These are phyloP conservation scores for Cornus suecica DNA, from an alignment of 148 eudicot species.

Conservation along the genomic window DNA sequence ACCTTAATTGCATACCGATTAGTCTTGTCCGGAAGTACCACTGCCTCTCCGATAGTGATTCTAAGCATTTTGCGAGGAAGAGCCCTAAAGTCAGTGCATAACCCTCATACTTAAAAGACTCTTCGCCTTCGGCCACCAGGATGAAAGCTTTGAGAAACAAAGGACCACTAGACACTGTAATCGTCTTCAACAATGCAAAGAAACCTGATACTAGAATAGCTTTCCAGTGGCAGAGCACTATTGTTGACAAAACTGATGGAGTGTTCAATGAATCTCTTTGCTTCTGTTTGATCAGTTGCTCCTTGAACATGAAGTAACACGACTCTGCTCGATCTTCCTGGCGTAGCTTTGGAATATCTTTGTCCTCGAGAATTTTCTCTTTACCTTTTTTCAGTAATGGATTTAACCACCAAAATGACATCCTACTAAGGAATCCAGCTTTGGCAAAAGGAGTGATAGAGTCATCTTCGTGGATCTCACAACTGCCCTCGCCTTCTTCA, in stretches of 20 bases:
- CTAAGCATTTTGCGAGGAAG: constrained; percentile 38
- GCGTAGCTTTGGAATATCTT: constrained; percentile 45
- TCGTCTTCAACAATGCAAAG: constrained; percentile 42
- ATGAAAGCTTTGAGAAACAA: constrained; percentile 45
- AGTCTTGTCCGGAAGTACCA: constrained; percentile 45
- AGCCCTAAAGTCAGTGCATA: constrained; percentile 29
- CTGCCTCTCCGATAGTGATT: constrained; percentile 50
- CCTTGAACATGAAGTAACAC: constrained; percentile 36
- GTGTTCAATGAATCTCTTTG: neutral
- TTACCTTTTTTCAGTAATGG: constrained; percentile 52
- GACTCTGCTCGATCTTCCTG: constrained; percentile 35
- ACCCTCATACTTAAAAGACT: constrained; percentile 32
- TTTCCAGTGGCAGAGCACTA: constrained; percentile 39
- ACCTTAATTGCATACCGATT: constrained; percentile 50
- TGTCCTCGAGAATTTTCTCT: constrained; percentile 33
- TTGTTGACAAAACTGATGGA: constrained; percentile 20
- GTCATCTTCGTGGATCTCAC: neutral
- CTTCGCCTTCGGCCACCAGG: constrained; percentile 19
- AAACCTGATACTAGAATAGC: constrained; percentile 42
- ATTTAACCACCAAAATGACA: constrained; percentile 72
- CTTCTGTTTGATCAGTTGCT: constrained; percentile 21
- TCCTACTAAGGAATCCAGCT: constrained; percentile 44
- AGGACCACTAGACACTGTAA: constrained; percentile 49
- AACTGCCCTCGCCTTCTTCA: neutral
- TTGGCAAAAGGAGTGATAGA: constrained; percentile 30